These are phyloP conservation scores for Toxoplasma gondii DNA, from an alignment of 169 alveolate genomes.

Conservation along the genomic window DNA sequence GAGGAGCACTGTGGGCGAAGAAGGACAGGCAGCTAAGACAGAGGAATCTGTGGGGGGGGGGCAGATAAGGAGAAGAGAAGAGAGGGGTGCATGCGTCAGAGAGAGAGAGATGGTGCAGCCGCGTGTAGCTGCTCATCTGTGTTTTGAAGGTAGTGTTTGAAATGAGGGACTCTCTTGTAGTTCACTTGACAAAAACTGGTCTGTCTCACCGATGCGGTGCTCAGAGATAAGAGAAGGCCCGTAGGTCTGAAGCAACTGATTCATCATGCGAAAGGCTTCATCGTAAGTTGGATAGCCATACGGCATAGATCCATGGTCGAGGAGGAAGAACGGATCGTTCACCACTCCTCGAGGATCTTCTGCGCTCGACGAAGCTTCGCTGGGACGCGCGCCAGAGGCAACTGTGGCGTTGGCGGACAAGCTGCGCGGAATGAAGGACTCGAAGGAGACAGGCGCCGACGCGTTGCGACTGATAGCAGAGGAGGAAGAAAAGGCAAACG, in stretches of 20 bases:
- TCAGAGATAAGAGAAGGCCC: background rate
- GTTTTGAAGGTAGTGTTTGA: no score
- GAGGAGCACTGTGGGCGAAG: no score
- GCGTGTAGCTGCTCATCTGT: no score
- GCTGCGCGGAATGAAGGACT: background rate
- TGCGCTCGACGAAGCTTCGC: background rate
- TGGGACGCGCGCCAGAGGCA: no score
- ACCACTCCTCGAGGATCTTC: background rate
- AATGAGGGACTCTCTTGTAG: no score
- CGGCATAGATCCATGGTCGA: background rate
- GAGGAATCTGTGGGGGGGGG: no score
- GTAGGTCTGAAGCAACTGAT: background rate
- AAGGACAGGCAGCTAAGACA: no score
- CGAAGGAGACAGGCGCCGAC: background rate
- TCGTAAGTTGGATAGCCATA: background rate
- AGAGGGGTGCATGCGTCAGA: no score
- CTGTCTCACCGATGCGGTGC: conserved; percentile 8
- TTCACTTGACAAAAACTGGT: no score
- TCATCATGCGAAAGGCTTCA: background rate
- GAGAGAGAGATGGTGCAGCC: no score
- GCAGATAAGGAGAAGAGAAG: no score
- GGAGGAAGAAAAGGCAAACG: background rate
- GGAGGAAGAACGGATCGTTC: background rate
- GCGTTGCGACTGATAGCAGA: background rate
- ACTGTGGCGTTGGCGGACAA: no score